Base-by-base conservation (phyloP, 345 rosid species). In the Euphorbia peplus region DNA sequence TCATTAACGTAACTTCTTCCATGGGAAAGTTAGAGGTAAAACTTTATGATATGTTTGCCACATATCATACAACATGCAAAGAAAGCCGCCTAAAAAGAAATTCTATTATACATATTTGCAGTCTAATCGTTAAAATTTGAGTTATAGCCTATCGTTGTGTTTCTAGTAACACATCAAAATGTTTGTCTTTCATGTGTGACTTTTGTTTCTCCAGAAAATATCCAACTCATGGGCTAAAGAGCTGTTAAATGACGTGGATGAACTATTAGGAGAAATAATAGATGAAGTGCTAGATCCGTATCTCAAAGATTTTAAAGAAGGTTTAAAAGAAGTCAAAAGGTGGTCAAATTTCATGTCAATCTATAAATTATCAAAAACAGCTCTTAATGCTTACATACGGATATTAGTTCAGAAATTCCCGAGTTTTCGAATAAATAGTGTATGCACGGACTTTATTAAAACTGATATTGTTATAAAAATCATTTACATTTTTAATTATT, bases 1-100 rank as follows among this genome's bases (percentile, higher is more conserved):
- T 74, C 10, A 80, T 80, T 5, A 80, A 80, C 51, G 80, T 80
- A 30, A 63, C 82, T 18, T 83, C 86, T 6, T 7, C 47, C 0
- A 10, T 4, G 2, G 74, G 68, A 16, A 26, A 41, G 46, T 63
- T 70, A 44, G 5, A 52, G 74, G 74, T 70, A 63, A 28, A 2
- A n/a, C n/a, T n/a, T n/a, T n/a, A n/a, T n/a, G n/a, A n/a, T n/a
- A n/a, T n/a, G n/a, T n/a, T n/a, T n/a, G n/a, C n/a, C n/a, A n/a
- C n/a, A n/a, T n/a, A n/a, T n/a, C n/a, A n/a, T n/a, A n/a, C n/a
- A n/a, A n/a, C n/a, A n/a, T n/a, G n/a, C n/a, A n/a, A n/a, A n/a
- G n/a, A n/a, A n/a, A n/a, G n/a, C n/a, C n/a, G n/a, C n/a, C n/a
- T n/a, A n/a, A n/a, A n/a, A n/a, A n/a, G n/a, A n/a, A n/a, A n/a